A percentile compares a stretch with the other conserved stretches of the same genome.
phyloP scores from a whole-genome alignment of 2,329 filamentous ascomycete species.

The Phyllachora maydis region DNA sequence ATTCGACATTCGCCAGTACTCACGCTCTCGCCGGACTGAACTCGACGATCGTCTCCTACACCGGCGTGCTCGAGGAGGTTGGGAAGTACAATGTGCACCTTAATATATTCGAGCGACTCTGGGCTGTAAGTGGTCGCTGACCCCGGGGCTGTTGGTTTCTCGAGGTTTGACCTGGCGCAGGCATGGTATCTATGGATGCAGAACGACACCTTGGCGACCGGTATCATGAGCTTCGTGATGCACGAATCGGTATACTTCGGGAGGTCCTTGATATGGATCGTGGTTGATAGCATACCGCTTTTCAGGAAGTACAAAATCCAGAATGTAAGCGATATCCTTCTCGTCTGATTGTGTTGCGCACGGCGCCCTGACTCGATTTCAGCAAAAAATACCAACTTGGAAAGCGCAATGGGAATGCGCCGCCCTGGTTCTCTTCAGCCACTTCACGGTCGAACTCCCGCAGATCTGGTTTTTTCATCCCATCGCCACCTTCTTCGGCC shows the following conservation, averaged over 20 bases:
- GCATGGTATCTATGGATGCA: conserved; percentile 97
- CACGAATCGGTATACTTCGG: conserved; percentile 94
- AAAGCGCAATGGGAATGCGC: conserved; percentile 93
- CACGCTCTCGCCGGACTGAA: no score
- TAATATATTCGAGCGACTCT: conserved; percentile 71
- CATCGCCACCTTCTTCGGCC: conserved; percentile 78
- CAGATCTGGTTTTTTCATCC: conserved; percentile 99
- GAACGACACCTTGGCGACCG: conserved; percentile 89
- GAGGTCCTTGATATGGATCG: conserved; percentile 72
- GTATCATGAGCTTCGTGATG: conserved; percentile 92
- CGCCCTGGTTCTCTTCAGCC: conserved; percentile 74
- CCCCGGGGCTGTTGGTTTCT: no score
- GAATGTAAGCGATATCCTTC: conserved; percentile 29
- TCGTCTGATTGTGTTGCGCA: not conserved
- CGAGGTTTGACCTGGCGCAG: no score
- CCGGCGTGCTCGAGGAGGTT: conserved; percentile 39
- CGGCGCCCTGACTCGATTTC: conserved; percentile 6
- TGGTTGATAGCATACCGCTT: conserved; percentile 71
- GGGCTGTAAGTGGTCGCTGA: conserved; percentile 41
- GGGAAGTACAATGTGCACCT: conserved; percentile 65
- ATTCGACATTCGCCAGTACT: no score
- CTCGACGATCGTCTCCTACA: conserved; percentile 28
- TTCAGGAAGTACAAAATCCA: conserved; percentile 95
- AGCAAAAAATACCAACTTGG: conserved; percentile 71
- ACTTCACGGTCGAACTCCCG: conserved; percentile 94